Evolutionary conservation across 2,329 filamentous ascomycete species (phyloP).

Genomic region (Zasmidium angulare): DNA sequence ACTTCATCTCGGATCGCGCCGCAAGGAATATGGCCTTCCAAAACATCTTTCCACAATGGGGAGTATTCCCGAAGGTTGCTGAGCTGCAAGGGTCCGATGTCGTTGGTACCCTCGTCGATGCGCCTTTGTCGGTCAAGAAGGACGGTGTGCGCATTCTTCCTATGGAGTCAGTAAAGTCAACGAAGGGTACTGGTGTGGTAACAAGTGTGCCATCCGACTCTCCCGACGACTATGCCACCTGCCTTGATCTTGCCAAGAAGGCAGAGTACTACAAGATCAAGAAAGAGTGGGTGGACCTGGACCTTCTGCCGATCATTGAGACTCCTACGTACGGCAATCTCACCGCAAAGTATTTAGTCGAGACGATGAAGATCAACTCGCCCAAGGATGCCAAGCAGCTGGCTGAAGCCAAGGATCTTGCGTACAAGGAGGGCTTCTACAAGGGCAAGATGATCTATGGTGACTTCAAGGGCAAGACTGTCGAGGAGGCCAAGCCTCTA

Average conservation of each 20-base stretch:
- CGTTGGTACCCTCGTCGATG: constrained; percentile 84
- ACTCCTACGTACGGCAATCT: constrained; percentile 86
- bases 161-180: constrained; percentile 89
- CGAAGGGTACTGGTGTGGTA: constrained; percentile 95
- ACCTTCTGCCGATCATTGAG: constrained; percentile 84
- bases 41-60: constrained; percentile 76
- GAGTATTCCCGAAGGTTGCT: constrained; percentile 70
- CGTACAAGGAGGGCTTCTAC: constrained; percentile 97
- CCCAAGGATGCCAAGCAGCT: constrained; percentile 92
- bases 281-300: constrained; percentile 92
- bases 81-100: constrained; percentile 76
- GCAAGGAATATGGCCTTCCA: constrained; percentile 98
- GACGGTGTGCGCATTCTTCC: constrained; percentile 84
- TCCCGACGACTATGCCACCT: constrained; percentile 90
- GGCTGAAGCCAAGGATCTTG: constrained; percentile 89
- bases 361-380: constrained; percentile 93
- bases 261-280: constrained; percentile 93
- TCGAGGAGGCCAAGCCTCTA: constrained; percentile 83
- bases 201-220: constrained; percentile 95
- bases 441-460: constrained; percentile 87
- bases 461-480: constrained; percentile 82
- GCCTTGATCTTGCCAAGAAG: constrained; percentile 88
- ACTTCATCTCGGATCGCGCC: constrained; percentile 75
- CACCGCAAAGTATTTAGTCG: constrained; percentile 77
- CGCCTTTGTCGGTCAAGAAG: constrained; percentile 82